Conservation (phyloP, 2,329 filamentous ascomycete species). For the Cercospora brassicicola region DNA sequence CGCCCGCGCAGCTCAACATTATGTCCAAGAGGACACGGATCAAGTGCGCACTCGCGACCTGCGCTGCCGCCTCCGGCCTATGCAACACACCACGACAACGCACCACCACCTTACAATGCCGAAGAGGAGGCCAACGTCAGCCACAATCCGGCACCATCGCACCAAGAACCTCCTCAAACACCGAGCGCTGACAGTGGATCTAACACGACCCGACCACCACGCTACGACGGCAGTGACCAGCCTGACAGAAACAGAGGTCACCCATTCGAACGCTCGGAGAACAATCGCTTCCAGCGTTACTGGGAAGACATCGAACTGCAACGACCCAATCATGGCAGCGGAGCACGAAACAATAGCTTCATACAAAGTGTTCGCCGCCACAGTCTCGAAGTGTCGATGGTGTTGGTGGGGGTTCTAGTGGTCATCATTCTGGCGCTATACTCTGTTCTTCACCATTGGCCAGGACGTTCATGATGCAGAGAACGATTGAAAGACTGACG, state of each 20-base stretch:
- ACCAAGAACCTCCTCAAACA: neutral
- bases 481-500: too few species aligned
- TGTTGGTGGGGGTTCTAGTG: neutral
- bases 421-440: neutral
- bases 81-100: neutral
- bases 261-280: neutral
- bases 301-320: neutral
- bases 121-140: neutral
- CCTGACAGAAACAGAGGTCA: neutral
- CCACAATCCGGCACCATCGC: neutral
- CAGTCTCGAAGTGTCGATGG: neutral
- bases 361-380: neutral
- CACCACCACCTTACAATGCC: neutral
- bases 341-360: neutral
- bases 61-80: neutral
- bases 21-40: neutral
- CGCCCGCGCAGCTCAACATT: neutral
- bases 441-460: neutral
- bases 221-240: neutral
- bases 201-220: neutral
- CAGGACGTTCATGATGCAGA: neutral
- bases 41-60: neutral
- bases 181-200: neutral
- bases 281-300: neutral
- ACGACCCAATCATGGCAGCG: neutral